These are phyloP conservation scores for Cucurbita maxima DNA, from an alignment of 306 rosid species.

Conservation along the genomic window DNA sequence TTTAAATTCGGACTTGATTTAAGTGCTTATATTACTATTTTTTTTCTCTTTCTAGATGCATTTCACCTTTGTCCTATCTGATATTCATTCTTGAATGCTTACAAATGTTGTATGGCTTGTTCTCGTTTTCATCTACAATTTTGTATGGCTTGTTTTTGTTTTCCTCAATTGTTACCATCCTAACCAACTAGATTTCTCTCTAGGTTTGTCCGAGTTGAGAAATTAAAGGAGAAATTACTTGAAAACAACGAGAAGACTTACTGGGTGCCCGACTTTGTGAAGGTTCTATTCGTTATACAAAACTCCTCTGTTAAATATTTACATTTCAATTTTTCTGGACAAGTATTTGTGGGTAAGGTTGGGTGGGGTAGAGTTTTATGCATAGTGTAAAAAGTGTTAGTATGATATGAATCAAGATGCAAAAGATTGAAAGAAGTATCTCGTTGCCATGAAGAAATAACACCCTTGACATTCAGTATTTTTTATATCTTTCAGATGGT, in stretches of 20 bases:
- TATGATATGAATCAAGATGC: not conserved
- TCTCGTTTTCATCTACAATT: not conserved
- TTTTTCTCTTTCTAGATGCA: too few relatives aligned
- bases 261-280: conserved; percentile 98
- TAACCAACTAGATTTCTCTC: not conserved
- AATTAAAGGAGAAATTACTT: conserved; percentile 60
- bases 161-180: not conserved
- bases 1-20: not conserved
- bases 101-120: not conserved
- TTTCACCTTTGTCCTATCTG: not conserved
- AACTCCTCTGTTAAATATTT: not conserved
- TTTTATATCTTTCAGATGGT: not conserved
- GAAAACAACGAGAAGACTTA: conserved; percentile 77
- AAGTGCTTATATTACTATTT: not conserved
- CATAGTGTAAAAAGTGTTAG: not conserved
- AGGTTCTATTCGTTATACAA: conserved; percentile 24
- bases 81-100: not conserved
- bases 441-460: not conserved
- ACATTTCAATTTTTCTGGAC: not conserved
- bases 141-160: not conserved
- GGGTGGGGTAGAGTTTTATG: not conserved
- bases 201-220: conserved; percentile 90
- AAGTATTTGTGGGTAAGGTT: not conserved
- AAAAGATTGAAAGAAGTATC: not conserved
- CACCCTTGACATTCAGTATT: not conserved